phyloP scores from a whole-genome alignment of 2,329 filamentous ascomycete species.

The Aspergillus pseudotamarii region DNA sequence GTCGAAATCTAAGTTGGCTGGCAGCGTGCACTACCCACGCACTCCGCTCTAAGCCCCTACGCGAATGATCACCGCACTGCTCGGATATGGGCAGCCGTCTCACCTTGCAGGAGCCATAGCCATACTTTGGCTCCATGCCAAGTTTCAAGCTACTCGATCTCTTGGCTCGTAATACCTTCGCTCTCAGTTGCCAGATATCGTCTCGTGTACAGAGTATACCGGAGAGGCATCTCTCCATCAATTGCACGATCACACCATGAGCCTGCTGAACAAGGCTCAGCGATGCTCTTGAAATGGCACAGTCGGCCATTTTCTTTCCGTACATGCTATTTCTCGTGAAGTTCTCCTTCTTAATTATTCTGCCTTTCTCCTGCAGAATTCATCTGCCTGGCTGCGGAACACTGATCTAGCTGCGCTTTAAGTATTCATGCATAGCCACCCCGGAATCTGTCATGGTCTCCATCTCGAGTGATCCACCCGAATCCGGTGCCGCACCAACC shows the following conservation, averaged over 20 bases:
- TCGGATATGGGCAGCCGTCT: background rate
- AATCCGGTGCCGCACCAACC: background rate
- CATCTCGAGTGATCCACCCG: background rate
- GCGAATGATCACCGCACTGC: background rate
- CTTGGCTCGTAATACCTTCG: background rate
- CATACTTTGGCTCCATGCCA: background rate
- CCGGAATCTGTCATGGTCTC: slow-evolving; percentile 3
- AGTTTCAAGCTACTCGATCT: background rate
- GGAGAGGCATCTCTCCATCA: background rate
- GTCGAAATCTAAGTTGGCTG: background rate
- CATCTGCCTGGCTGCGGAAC: background rate
- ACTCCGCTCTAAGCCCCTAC: slow-evolving; percentile 3
- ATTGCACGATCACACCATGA: background rate
- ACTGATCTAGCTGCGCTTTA: background rate
- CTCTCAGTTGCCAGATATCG: background rate
- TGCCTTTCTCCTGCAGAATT: background rate
- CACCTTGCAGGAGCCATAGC: background rate
- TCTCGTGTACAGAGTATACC: background rate
- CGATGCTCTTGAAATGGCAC: background rate
- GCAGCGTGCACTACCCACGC: background rate
- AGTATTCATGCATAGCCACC: slow-evolving; percentile 6
- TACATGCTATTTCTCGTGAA: background rate
- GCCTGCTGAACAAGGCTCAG: background rate
- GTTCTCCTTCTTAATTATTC: background rate
- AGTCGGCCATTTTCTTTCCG: background rate